A percentile compares a stretch with the other conserved stretches of the same genome.
phyloP scores from a whole-genome alignment of 1,284 basidiomycete species.

The Cutaneotrichosporon cavernicola region DNA sequence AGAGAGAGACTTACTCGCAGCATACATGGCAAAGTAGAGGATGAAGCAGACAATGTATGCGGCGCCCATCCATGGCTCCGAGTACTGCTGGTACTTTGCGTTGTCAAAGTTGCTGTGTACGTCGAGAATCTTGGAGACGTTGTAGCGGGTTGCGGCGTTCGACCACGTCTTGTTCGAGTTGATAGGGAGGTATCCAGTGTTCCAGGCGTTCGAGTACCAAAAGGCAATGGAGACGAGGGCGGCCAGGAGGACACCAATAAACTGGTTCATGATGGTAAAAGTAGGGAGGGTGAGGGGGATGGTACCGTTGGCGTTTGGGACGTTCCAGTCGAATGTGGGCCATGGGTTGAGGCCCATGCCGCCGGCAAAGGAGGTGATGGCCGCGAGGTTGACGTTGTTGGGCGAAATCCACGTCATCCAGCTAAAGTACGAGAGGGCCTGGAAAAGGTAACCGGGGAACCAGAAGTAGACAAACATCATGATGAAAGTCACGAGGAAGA shows the following conservation, averaged over 20 bases:
- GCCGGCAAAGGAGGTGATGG: conserved; percentile 31
- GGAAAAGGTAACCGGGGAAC: conserved; percentile 53
- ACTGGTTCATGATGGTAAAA: conserved; percentile 39
- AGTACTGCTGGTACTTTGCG: conserved; percentile 34
- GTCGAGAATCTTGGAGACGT: conserved; percentile 28
- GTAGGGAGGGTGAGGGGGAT: conserved; percentile 16
- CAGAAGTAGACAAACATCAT: conserved; percentile 52
- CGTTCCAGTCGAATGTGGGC: conserved; percentile 51
- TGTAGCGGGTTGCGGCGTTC: conserved; percentile 57
- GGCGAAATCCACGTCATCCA: conserved; percentile 66
- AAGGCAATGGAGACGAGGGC: conserved; percentile 29
- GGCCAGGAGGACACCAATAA: conserved; percentile 32
- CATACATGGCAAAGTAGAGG: conserved; percentile 37
- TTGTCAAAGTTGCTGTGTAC: conserved; percentile 19
- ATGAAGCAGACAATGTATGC: conserved; percentile 31
- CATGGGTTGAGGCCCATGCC: conserved; percentile 41
- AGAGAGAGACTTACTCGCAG: conserved; percentile 7
- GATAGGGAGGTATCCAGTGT: conserved; percentile 24
- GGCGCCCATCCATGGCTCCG: conserved; percentile 33
- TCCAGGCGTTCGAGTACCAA: conserved; percentile 20
- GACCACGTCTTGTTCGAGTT: conserved; percentile 30
- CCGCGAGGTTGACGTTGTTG: conserved; percentile 31
- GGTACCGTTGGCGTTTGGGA: conserved; percentile 1
- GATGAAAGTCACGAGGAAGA: conserved; percentile 46
- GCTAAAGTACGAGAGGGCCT: conserved; percentile 59